These are phyloP conservation scores for Monosporozyma aerobia DNA, from an alignment of 805 yeast species.

Conservation along the genomic window DNA sequence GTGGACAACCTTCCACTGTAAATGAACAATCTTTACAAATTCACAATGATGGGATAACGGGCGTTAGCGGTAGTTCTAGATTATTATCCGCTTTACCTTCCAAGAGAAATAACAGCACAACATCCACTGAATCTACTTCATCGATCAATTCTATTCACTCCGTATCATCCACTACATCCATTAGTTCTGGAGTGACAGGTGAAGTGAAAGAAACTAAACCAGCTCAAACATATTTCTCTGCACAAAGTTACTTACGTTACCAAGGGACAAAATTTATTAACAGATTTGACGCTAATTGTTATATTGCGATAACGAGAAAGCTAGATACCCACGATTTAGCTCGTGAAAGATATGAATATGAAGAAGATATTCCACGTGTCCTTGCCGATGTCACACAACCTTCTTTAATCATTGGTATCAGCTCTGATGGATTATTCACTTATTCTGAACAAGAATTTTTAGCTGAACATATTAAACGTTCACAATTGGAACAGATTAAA, in stretches of 20 bases:
- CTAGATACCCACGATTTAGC: conserved; percentile 92
- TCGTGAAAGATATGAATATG: conserved; percentile 51
- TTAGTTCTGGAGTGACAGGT: conserved; percentile 14
- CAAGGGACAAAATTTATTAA: conserved; percentile 86
- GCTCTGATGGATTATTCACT: conserved; percentile 88
- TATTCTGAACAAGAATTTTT: conserved; percentile 82
- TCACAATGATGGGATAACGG: conserved; percentile 74
- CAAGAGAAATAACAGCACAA: conserved; percentile 6
- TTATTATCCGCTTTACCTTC: conserved; percentile 3
- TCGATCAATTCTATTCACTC: conserved; percentile 23
- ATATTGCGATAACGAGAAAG: conserved; percentile 86
- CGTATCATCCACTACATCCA: conserved; percentile 26
- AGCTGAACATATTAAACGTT: conserved; percentile 64
- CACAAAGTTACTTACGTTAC: conserved; percentile 88
- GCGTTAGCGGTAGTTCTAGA: conserved; percentile 10
- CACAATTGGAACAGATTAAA: conserved; percentile 59
- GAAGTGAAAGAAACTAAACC: conserved; percentile 23
- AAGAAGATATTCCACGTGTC: conserved; percentile 35
- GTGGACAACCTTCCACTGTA: conserved; percentile 33
- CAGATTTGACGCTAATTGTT: conserved; percentile 94
- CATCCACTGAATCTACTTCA: conserved; percentile 10
- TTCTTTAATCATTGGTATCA: conserved; percentile 76
- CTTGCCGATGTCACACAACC: conserved; percentile 60
- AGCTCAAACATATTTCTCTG: conserved; percentile 67
- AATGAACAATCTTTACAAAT: conserved; percentile 72